Evolutionary conservation across 148 eudicot species (phyloP), one percentile per base, ranked within the genome.

Genomic region (Nepenthes gracilis): DNA sequence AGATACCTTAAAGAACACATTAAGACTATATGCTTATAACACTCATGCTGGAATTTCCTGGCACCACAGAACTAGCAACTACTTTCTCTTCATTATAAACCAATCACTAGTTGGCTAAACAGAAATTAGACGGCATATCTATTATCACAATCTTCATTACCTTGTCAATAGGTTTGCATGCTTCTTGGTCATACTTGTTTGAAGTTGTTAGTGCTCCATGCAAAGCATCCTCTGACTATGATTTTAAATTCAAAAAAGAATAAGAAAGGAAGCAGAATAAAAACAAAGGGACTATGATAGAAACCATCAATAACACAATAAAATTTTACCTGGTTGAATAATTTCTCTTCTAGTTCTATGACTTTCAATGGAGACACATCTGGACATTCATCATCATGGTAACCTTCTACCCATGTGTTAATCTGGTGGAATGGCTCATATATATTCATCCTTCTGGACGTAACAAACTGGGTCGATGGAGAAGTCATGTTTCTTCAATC

Each of bases 401-500:
- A 88, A 67, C 63, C 70, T 32, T 86, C 95, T 12, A 75, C 80
- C 99, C 99, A 89, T 67, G 90, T 76, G 73, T 66, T 80, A 65
- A 84, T 74, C 68, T 82, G 99, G 63, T 84, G 82, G 68, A 94
- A 77, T 57, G 97, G 82, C 64, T 94, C 99, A 35, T 85, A 94
- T 47, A 86, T 64, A 64, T 81, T 80, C 92, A 94, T 89, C 67
- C 83, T 81, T 74, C 81, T 83, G 9, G 95, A 71, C 59, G 83
- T 73, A 11, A 79, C 74, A 70, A 88, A 88, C 51, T 84, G 89
- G 12, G 84, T 63, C 2, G 92, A 74, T 35, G 82, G 59, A n/a
- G 91, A 79, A 72, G 86, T 86, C 91, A 88, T 84, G 66, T 47
- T 54, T 71, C 55, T 74, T 57, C 51, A 59, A 37, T 15, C 68